Conservation (phyloP, 2,329 filamentous ascomycete species). For the Diaporthe sp. region DNA sequence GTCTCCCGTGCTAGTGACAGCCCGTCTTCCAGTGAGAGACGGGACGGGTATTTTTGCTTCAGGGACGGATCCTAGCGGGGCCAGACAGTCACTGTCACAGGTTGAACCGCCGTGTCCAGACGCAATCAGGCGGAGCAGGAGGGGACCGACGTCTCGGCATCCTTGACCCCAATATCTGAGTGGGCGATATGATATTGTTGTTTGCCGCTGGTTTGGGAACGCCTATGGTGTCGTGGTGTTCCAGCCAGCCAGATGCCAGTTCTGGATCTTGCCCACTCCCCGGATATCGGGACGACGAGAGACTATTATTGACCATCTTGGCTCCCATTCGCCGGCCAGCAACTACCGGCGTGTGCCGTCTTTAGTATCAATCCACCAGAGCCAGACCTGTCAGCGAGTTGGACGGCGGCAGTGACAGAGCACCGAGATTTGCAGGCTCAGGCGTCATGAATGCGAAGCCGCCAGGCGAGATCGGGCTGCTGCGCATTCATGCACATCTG, state of each 20-base stretch:
- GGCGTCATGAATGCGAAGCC: slow-evolving; percentile 25
- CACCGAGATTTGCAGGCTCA: slow-evolving; percentile 22
- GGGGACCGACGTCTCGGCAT: slow-evolving; percentile 31
- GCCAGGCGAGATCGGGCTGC: slow-evolving; percentile 23
- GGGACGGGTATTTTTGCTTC: slow-evolving; percentile 27
- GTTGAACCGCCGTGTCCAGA: slow-evolving; percentile 27
- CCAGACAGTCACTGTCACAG: slow-evolving; percentile 41
- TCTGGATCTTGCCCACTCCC: slow-evolving; percentile 13
- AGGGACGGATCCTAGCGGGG: slow-evolving; percentile 6
- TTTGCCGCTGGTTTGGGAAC: slow-evolving; percentile 25
- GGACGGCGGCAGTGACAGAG: background rate
- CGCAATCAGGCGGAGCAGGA: slow-evolving; percentile 25
- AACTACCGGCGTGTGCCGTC: slow-evolving; percentile 27
- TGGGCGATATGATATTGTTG: slow-evolving; percentile 24
- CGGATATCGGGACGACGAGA: slow-evolving; percentile 13
- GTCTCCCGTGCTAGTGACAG: background rate
- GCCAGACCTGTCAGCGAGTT: background rate
- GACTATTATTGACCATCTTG: slow-evolving; percentile 14
- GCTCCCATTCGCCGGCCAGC: slow-evolving; percentile 25
- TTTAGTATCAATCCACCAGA: slow-evolving; percentile 24
- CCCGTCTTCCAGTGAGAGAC: background rate
- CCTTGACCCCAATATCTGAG: slow-evolving; percentile 14
- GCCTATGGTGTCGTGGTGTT: background rate
- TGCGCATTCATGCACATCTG: slow-evolving; percentile 22
- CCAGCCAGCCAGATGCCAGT: slow-evolving; percentile 14